Evolutionary conservation across 805 yeast species (phyloP).

Genomic region (Kodamaea lidongshanica): DNA sequence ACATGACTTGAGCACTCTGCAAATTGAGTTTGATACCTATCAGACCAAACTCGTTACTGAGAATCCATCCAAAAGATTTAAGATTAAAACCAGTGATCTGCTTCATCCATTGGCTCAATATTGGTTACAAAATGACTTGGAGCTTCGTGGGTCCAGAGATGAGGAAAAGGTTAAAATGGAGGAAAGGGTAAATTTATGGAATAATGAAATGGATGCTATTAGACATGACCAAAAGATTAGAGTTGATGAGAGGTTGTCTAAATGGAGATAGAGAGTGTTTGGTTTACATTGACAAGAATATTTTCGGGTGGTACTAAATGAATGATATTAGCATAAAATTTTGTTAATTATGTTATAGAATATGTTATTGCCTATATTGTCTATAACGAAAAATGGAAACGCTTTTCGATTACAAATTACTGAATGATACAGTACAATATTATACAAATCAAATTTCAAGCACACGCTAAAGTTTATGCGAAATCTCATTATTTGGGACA

Average conservation of each 20-base stretch:
- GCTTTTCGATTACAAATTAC: too few relatives aligned
- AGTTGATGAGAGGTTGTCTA: conserved; percentile 36
- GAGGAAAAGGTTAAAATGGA: conserved; percentile 35
- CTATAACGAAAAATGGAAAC: too few relatives aligned
- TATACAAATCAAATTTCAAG: too few relatives aligned
- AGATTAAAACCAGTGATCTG: conserved; percentile 42
- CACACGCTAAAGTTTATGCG: too few relatives aligned
- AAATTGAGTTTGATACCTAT: conserved; percentile 26
- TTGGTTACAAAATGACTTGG: conserved; percentile 56
- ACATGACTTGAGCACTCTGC: conserved; percentile 28
- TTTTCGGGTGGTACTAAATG: neutral
- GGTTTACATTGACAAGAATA: too few relatives aligned
- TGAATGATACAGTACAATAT: too few relatives aligned
- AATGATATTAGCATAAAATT: neutral
- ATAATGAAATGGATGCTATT: conserved; percentile 40
- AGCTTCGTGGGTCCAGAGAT: conserved; percentile 48
- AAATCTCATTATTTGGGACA: too few relatives aligned
- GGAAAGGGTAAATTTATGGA: conserved; percentile 52
- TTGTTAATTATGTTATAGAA: too few relatives aligned
- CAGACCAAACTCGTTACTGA: conserved; percentile 19
- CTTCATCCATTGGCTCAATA: conserved; percentile 67
- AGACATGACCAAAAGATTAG: conserved; percentile 22
- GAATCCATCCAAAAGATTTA: conserved; percentile 24
- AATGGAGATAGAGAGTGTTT: too few relatives aligned
- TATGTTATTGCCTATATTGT: too few relatives aligned